Evolutionary conservation across 2,329 filamentous ascomycete species (phyloP), one percentile per base, ranked within the genome.

Genomic region (Fusarium sp.): DNA sequence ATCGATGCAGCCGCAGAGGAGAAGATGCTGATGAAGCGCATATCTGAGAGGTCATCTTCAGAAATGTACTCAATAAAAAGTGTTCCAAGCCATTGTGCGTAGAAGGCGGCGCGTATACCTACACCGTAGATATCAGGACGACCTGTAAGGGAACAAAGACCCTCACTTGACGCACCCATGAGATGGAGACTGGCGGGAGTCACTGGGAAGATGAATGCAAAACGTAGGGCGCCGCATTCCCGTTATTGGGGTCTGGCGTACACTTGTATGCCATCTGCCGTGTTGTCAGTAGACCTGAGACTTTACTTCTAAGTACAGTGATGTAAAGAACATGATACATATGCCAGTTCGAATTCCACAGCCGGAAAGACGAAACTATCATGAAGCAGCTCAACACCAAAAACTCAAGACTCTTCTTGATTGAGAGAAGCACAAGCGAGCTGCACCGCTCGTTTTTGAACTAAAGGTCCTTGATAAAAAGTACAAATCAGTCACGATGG

Each of bases 1-100:
- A 77, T 53, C 5, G 67, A 70, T 7, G 75, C 60, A 15, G 67
- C 66, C 1, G 65, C 72, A 7, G 78, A 78, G 8, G 78, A 71
- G 32, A 77, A 71, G 8, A 78, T 59, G n/a, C 78, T 70, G 17
- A 79, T 56, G 17, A 77, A 68, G 4, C 77, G 77, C 20, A 79
- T 62, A 45, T 75, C 73, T 8, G 70, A 39, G 2, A 77, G 65
- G 22, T 74, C 62, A 6, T 71, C 48, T 37, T 75, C 73, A 37
- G 76, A 75, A 27, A 77, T 55, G 49, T 74, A 76, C 51, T 78
- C 73, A 14, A 78, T 68, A 2, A 76, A n/a, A 15, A 78, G 62
- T 23, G 73, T 71, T 10, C 73, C 75, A 39, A 79, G 72, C 79
- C 79, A 81, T 60, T 79, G 77, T 22, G 75, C 51, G 56, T 80